A percentile compares a stretch with the other conserved stretches of the same genome.
These are phyloP conservation scores for Astragalus glycyphyllos DNA, from an alignment of 306 rosid genomes.

Conservation along the genomic window DNA sequence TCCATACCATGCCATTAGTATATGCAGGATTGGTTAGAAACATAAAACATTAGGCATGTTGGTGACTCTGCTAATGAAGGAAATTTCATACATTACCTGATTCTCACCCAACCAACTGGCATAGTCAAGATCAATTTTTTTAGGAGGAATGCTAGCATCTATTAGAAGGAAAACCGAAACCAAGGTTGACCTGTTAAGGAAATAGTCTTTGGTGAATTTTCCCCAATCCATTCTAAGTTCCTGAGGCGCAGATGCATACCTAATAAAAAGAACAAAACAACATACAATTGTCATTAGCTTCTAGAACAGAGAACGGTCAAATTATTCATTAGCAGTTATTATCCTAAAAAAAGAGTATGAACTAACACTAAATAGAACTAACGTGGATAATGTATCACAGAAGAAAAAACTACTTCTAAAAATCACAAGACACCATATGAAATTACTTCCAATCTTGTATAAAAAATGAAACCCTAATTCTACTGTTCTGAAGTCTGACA, in stretches of 20 bases:
- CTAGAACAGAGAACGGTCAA: slow-evolving; percentile 21
- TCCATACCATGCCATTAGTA: slow-evolving; percentile 11
- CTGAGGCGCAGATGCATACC: slow-evolving; percentile 97
- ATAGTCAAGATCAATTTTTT: slow-evolving; percentile 84
- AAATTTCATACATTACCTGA: slow-evolving; percentile 60
- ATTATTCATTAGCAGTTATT: slow-evolving; percentile 4
- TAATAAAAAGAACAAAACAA: slow-evolving; percentile 38
- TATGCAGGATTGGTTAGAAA: slow-evolving; percentile 20
- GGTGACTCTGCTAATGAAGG: neutral
- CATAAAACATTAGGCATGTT: neutral
- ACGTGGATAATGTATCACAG: neutral
- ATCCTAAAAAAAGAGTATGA: neutral
- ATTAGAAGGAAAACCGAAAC: slow-evolving; percentile 97
- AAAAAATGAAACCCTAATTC: slow-evolving; percentile 23
- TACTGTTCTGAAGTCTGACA: neutral
- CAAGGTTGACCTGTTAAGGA: slow-evolving; percentile 75
- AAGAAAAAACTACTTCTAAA: neutral
- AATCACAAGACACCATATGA: neutral
- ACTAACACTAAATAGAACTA: neutral
- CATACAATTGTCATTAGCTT: slow-evolving; percentile 17
- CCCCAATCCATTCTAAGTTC: slow-evolving; percentile 89
- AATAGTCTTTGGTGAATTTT: slow-evolving; percentile 91
- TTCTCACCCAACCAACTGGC: slow-evolving; percentile 97
- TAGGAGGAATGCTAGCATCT: slow-evolving; percentile 98
- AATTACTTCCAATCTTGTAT: slow-evolving; percentile 1